Evolutionary conservation across 148 eudicot genomes (phyloP), one percentile per base, ranked within the genome.

Genomic region (Diospyros kaki): DNA sequence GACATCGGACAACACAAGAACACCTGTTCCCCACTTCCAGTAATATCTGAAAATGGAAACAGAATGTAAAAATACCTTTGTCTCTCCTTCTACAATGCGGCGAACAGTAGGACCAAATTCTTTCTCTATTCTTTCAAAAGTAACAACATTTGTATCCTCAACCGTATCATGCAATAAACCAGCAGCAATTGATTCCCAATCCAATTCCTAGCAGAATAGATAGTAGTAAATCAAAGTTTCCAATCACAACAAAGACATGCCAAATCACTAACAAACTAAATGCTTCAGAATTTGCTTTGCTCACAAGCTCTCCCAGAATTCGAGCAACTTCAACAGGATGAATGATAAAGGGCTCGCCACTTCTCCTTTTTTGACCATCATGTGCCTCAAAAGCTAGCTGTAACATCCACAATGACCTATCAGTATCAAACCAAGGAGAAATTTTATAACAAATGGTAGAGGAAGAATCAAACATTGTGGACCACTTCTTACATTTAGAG

Each of bases 321-420:
- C 89, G 93, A 67, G 99, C 99, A 89, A 95, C 99, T 87, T 88
- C 99, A 82, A 95, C 93, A 51, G 99, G 99, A 69, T 95, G 99
- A 62, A 91, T 85, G 73, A 95, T 95, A 73, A 93, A 95, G 69
- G 99, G 98, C 83, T 95, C 99, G 73, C 99, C 99, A 68, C 99
- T 95, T 48, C 99, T 91, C 77, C 99, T 81, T 82, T 84, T 95
- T 87, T 95, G 99, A 74, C 99, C 99, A 81, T 89, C 84, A 77
- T 95, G 99, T 64, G 99, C 99, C 81, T 90, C 93, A 83, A 92
- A 95, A 68, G 99, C 99, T 81, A 95, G 86, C 99, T 95, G 87
- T 73, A 76, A 68, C 61, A 83, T 64, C 72, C 77, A 81, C 76
- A 64, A 69, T 18, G 18, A 18, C 11, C 61, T 15, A 44, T 61